Conservation (phyloP, 2,329 filamentous ascomycete genomes). For the Apiospora arundinis region DNA sequence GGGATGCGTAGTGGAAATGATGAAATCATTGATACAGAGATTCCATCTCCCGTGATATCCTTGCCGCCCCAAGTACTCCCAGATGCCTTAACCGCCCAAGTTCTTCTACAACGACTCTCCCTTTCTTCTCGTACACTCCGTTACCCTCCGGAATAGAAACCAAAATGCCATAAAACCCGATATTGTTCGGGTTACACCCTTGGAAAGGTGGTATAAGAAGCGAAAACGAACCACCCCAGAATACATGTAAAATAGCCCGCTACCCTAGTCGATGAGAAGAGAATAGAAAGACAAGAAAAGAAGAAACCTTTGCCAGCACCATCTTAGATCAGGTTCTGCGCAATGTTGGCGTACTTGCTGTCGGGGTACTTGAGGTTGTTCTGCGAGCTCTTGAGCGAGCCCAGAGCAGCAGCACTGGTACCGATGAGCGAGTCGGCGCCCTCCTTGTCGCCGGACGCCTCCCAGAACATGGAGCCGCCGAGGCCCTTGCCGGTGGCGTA, state of each 20-base stretch:
- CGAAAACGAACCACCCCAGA: not conserved
- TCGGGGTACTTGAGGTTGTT: slow-evolving; percentile 60
- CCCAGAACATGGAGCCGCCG: slow-evolving; percentile 87
- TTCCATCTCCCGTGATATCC: too few species aligned
- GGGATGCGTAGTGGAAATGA: not conserved
- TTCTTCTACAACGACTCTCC: too few species aligned
- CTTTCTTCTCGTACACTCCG: not conserved
- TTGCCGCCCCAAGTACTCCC: not conserved
- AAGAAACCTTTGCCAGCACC: not conserved
- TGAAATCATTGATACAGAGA: not conserved
- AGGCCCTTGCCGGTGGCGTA: slow-evolving; percentile 69
- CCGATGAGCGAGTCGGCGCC: slow-evolving; percentile 66
- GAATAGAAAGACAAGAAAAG: not conserved
- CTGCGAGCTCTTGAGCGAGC: slow-evolving; percentile 46
- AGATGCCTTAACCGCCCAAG: not conserved
- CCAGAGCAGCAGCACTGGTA: slow-evolving; percentile 49
- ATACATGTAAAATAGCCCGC: not conserved
- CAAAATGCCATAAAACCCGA: not conserved
- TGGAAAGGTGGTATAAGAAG: not conserved
- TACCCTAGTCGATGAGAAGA: not conserved
- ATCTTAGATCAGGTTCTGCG: slow-evolving; percentile 18
- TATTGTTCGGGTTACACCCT: not conserved
- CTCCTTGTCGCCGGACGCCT: slow-evolving; percentile 71
- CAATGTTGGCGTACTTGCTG: slow-evolving; percentile 62
- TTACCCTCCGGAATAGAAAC: not conserved